Evolutionary conservation across 176 grass and related monocot genomes (phyloP).

Genomic region (Phyllostachys edulis): DNA sequence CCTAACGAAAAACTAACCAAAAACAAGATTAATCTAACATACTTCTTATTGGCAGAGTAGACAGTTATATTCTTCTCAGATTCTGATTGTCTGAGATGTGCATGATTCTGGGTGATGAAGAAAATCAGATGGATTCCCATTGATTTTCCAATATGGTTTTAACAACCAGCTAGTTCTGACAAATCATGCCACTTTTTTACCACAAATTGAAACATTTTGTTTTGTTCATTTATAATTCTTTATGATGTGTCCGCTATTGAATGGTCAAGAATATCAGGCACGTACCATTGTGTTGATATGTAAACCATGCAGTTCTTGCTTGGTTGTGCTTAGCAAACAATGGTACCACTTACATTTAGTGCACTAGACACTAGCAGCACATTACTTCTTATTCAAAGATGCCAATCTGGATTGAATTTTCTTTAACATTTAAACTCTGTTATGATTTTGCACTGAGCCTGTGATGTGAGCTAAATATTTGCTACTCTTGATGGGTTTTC

Average conservation of each 20-base stretch:
- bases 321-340: too few relatives aligned
- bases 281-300: not conserved
- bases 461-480: too few relatives aligned
- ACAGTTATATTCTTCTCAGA: not conserved
- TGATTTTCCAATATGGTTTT: conserved; percentile 33
- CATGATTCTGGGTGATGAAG: conserved; percentile 44
- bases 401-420: too few relatives aligned
- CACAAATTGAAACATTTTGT: not conserved
- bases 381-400: too few relatives aligned
- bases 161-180: conserved; percentile 47
- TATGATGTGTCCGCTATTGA: not conserved
- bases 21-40: too few relatives aligned
- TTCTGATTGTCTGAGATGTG: not conserved
- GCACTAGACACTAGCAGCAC: too few relatives aligned
- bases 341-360: too few relatives aligned
- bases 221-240: not conserved
- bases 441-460: too few relatives aligned
- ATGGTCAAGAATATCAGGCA: not conserved
- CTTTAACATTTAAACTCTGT: too few relatives aligned
- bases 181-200: not conserved
- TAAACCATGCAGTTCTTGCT: not conserved
- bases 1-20: too few relatives aligned
- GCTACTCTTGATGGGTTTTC: too few relatives aligned
- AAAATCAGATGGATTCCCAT: conserved; percentile 53
- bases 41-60: not conserved